Base-by-base conservation (phyloP, 2,329 filamentous ascomycete species). In the Stenocarpella maydis region DNA sequence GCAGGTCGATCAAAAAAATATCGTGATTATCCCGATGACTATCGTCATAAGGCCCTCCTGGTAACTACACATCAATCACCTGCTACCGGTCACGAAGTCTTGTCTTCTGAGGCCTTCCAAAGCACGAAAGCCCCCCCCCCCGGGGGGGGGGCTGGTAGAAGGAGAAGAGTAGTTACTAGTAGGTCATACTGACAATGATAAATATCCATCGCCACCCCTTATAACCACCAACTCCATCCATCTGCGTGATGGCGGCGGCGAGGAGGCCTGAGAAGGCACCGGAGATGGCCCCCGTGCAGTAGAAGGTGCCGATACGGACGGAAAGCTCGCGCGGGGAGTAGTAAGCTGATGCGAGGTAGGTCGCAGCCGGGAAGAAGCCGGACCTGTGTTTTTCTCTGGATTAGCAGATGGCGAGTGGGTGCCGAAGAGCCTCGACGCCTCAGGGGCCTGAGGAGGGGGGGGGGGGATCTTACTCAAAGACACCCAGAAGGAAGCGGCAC, bases 231-330 rank as follows among this genome's bases (percentile, higher is more conserved):
- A 84, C 74, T 0, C 82, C 82, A 67, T 85, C 81, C 81, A 86
- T 85, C 61, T 82, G 77, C 10, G 80, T 71, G 14, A 83, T 72
- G 5, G 81, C 86, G 68, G 86, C 89, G 1, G 88, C 88, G 1
- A 92, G 79, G 0, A 92, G 82, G 0, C 91, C 91, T 1, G 91
- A 90, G 69, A 92, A 74, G 83, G 82, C 81, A 0, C 82, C 83
- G 0, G 82, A 77, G 28, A 84, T 73, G 5, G 86, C 87, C 1
- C 37, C 49, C n/a, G 84, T 84, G 65, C 81, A 87, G 58, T 84
- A 85, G 61, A 86, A 82, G 37, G 37, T 19, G 10, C 64, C 64
- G n/a, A 55, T 3, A 14, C 64, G 64, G 37, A 67, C 15, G 5
- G 37, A 43, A 10, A 67, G 21, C 37, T 67, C 64, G 9, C 47